Base-by-base conservation (phyloP, 225 moss, liverwort and hornwort species). In the Marchantia paleacea region DNA sequence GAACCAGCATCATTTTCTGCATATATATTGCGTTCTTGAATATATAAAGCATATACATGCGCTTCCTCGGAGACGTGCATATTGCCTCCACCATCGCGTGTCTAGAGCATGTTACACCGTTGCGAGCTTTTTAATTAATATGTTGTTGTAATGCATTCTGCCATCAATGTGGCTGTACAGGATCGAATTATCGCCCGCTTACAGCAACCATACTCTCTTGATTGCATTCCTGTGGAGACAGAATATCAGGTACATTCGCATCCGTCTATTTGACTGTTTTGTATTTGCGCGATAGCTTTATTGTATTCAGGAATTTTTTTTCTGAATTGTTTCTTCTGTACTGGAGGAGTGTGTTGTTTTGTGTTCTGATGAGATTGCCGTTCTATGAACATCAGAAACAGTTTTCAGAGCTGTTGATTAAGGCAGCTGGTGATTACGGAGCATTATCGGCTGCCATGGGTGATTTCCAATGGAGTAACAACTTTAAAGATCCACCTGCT, bases 181-280 rank as follows among this genome's bases (percentile, higher is more conserved):
- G 99, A 99, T 84, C 89, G 99, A 77, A 95, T 99, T 6, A 99
- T 99, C 83, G 99, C 99, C 55, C 95, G 99, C 58, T 86, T 99
- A 70, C 99, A 99, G 80, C 93, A 99, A 83, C 99, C 99, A 24
- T 99, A 99, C 83, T 95, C 95, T 70, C 89, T 99, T 73, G 99
- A 99, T 84, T 99, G 99, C 80, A 94, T 99, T 80, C 99, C 99
- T 52, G 95, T 99, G 79, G 99, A 99, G 85, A 99, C 99, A 12
- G 99, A 99, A 85, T 99, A 94, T 80, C 99, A 97, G 95, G 97
- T 97, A 78, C 39, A 39, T 39, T 39, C 39, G 39, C 39, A 39
- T 5, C 39, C 39, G 39, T 39, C 39, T n/a, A n/a, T n/a, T n/a
- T 8, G 64, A 64, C 64, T 9, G n/a, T n/a, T n/a, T n/a, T n/a